Conservation (phyloP, 139 green algal genomes). For the Micractinium sp. region DNA sequence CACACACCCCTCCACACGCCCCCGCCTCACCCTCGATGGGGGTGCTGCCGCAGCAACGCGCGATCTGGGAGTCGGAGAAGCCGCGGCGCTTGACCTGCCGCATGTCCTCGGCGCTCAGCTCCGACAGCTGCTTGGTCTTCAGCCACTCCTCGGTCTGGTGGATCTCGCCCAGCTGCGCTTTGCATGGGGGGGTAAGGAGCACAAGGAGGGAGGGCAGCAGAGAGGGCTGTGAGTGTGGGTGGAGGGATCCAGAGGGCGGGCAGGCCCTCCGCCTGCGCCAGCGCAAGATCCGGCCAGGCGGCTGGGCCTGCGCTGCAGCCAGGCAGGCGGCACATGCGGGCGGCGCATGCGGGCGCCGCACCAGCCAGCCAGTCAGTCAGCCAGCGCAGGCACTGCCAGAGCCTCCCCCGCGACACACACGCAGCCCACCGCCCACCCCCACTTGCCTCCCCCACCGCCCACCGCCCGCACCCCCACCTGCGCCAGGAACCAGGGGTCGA, state of each 20-base stretch:
- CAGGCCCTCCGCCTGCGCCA: too few species aligned
- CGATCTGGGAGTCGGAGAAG: conserved; percentile 95
- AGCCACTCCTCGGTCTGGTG: conserved; percentile 84
- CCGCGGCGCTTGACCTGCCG: conserved; percentile 84
- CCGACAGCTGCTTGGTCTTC: conserved; percentile 64
- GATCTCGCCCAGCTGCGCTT: conserved; percentile 51
- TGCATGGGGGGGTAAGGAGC: not conserved
- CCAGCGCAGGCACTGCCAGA: not conserved
- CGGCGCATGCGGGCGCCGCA: too few species aligned
- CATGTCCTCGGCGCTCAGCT: conserved; percentile 83
- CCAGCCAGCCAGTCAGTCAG: too few species aligned
- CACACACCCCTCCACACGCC: not conserved
- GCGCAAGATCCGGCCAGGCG: too few species aligned
- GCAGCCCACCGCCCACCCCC: not conserved
- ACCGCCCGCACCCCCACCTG: conserved; percentile 63
- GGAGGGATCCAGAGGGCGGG: not conserved
- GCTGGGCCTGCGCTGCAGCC: too few species aligned
- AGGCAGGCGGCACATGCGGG: not conserved
- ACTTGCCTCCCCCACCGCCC: not conserved
- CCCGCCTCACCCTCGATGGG: not conserved
- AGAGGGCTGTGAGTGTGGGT: not conserved
- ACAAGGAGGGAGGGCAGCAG: not conserved
- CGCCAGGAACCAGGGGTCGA: conserved; percentile 97
- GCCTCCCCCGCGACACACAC: too few species aligned
- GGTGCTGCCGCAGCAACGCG: conserved; percentile 23